Percentiles rank a stretch among this genome's conserved stretches.
These are phyloP conservation scores for Rehmannia glutinosa DNA, from an alignment of 257 asterid genomes.

Conservation along the genomic window DNA sequence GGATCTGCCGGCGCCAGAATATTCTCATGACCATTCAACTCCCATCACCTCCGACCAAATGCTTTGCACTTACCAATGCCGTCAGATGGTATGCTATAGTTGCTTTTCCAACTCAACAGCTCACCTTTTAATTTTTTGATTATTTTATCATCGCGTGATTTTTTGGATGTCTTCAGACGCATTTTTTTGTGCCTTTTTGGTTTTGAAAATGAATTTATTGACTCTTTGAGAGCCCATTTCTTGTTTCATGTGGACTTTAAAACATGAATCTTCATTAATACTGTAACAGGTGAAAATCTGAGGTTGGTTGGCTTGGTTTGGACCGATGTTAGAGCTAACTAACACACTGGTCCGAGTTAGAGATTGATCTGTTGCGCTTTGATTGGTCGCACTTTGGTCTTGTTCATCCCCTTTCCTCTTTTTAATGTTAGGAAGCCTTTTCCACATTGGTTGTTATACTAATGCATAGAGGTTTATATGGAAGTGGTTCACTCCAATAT, in stretches of 20 bases:
- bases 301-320: not conserved
- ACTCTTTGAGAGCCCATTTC: not conserved
- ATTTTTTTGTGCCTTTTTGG: not conserved
- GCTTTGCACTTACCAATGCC: conserved; percentile 98
- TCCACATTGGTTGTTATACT: no score
- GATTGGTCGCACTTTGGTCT: not conserved
- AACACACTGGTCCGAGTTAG: not conserved
- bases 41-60: conserved; percentile 65
- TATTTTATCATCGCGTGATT: not conserved
- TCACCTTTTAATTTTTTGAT: not conserved
- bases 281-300: not conserved
- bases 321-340: conserved; percentile 12
- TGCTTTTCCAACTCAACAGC: not conserved
- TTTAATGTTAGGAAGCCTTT: not conserved
- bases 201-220: not conserved
- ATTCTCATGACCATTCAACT: conserved; percentile 40
- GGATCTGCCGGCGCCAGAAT: conserved; percentile 57
- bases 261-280: not conserved
- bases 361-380: not conserved
- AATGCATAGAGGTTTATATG: no score
- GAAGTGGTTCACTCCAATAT: not conserved
- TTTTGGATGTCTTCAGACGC: not conserved
- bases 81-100: conserved; percentile 69
- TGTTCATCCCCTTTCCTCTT: not conserved
- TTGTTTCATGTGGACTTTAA: not conserved